A percentile compares a stretch with the other conserved stretches of the same genome.
Evolutionary conservation across 495 filamentous ascomycete species (phyloP).

Genomic region (Penicillium cataractarum): DNA sequence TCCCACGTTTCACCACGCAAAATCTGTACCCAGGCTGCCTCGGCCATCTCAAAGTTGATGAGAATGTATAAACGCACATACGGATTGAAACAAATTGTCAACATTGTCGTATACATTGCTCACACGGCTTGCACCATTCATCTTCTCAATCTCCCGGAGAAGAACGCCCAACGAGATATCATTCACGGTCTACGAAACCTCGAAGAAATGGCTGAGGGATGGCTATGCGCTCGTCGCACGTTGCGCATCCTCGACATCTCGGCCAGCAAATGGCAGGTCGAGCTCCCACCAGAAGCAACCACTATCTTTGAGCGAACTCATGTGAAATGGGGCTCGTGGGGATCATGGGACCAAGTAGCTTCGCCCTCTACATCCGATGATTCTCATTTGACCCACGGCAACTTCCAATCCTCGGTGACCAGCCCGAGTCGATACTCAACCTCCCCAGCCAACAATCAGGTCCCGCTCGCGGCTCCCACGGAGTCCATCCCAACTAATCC

Average conservation of each 20-base stretch:
- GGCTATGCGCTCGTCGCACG: conserved; percentile 87
- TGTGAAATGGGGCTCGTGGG: conserved; percentile 56
- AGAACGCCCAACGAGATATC: conserved; percentile 84
- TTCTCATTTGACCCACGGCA: conserved; percentile 24
- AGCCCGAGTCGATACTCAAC: conserved; percentile 25
- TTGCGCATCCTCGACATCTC: conserved; percentile 83
- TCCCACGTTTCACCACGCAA: conserved; percentile 87
- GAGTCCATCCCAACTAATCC: conserved; percentile 20
- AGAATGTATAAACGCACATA: conserved; percentile 92
- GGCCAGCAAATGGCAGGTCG: conserved; percentile 85
- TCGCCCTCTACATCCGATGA: conserved; percentile 42
- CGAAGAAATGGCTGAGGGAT: conserved; percentile 94
- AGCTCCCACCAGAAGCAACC: conserved; percentile 81
- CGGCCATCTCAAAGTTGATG: conserved; percentile 86
- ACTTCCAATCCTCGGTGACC: conserved; percentile 19
- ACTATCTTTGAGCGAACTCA: conserved; percentile 69
- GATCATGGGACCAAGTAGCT: conserved; percentile 46
- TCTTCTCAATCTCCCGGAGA: conserved; percentile 88
- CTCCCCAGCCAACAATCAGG: conserved; percentile 21
- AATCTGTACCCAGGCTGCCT: conserved; percentile 86
- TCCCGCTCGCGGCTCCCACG: conserved; percentile 15
- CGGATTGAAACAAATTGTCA: conserved; percentile 89
- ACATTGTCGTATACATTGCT: conserved; percentile 92
- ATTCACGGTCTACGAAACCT: conserved; percentile 88
- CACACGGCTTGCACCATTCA: conserved; percentile 95